These are phyloP conservation scores for Entoloma clypeatum DNA, from an alignment of 1,284 basidiomycete genomes.

Conservation along the genomic window DNA sequence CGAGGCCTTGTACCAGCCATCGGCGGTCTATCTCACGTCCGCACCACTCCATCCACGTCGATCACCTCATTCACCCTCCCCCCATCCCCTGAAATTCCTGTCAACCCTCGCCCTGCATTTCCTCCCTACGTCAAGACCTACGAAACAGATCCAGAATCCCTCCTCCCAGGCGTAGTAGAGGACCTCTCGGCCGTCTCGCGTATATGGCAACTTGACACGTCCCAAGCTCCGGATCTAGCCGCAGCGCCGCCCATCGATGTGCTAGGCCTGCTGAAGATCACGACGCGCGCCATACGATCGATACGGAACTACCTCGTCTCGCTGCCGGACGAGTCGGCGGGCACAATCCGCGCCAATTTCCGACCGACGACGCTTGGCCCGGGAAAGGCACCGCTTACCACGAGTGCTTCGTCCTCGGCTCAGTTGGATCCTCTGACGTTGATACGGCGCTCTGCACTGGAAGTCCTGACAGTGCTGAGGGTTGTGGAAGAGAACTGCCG, in stretches of 20 bases:
- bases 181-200: conserved; percentile 60
- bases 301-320: conserved; percentile 79
- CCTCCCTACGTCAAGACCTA: conserved; percentile 56
- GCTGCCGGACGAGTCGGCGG: conserved; percentile 68
- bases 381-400: conserved; percentile 20
- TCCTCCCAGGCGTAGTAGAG: conserved; percentile 66
- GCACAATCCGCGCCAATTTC: conserved; percentile 48
- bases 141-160: conserved; percentile 68
- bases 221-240: neutral
- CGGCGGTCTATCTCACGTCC: conserved; percentile 50
- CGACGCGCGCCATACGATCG: conserved; percentile 72
- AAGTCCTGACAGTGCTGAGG: conserved; percentile 70
- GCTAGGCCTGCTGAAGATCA: conserved; percentile 64
- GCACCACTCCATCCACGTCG: conserved; percentile 37
- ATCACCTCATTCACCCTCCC: conserved; percentile 55
- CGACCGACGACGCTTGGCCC: conserved; percentile 40
- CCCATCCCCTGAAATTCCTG: conserved; percentile 60
- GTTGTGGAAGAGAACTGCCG: conserved; percentile 65
- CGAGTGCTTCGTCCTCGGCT: conserved; percentile 20
- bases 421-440: conserved; percentile 58
- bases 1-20: conserved; percentile 71
- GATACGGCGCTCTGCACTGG: conserved; percentile 70
- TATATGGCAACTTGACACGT: conserved; percentile 44
- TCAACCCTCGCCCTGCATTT: conserved; percentile 39
- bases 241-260: conserved; percentile 44